Evolutionary conservation across 1,139 yeast genomes (phyloP), one percentile per base, ranked within the genome.

Genomic region (Protomyces macrosporus): DNA sequence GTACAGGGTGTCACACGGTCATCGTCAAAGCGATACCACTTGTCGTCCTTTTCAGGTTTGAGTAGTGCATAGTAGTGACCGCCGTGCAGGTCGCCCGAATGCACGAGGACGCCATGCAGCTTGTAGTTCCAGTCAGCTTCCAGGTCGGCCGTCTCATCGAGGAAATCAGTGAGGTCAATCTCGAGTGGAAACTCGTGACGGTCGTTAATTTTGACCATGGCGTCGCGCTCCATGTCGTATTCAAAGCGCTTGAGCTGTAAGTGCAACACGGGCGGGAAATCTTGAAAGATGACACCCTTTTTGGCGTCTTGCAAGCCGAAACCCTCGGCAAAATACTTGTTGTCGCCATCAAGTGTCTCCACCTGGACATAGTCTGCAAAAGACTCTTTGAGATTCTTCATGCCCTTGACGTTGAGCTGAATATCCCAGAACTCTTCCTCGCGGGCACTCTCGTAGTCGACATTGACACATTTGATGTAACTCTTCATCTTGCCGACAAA

Each of bases 401-500:
- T 81, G 37, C 93, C 90, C 73, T 89, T 90, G 33, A 93, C 99
- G 72, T 93, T 93, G 69, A 93, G 79, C 74, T 95, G 98, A 67
- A 93, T 88, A 77, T 93, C 98, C 99, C 99, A 93, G 71, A 89
- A 93, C 72, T 95, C 98, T 75, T 93, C 99, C 5, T 82, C 84
- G 68, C 97, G 81, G 2, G 97, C 85, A 33, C 96, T 88, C 75
- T 93, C 98, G 74, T 89, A 93, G 60, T 93, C 91, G n/a, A 93
- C 98, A 73, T 91, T 84, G 59, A 93, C 84, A 77, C 99, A 93
- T 73, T 89, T 88, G 72, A 95, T 88, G 73, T 84, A 93, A 69
- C 96, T 89, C 75, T 88, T 93, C 98, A 91, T 93, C 75, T 88
- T 91, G 23, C 98, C 99, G 16, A 93, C 98, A 76, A 95, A 93